These are phyloP conservation scores for Cydonia oblonga DNA, from an alignment of 331 rosid species.

Conservation along the genomic window DNA sequence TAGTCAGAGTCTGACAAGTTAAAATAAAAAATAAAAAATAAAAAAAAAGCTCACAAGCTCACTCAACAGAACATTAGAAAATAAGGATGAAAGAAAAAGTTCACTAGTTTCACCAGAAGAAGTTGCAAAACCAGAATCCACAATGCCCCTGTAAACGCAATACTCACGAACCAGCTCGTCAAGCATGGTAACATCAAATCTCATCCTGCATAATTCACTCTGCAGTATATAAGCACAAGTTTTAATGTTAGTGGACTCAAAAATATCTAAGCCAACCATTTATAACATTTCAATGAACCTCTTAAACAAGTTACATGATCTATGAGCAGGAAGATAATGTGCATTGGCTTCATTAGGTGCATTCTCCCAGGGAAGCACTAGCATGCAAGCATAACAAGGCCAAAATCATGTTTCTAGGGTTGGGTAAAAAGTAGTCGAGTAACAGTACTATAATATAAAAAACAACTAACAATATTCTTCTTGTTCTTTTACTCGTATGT, in stretches of 20 bases:
- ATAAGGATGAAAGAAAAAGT: not conserved
- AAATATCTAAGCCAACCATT: not conserved
- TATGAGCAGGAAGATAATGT: not conserved
- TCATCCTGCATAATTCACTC: slow-evolving; percentile 90
- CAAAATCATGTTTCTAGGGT: not conserved
- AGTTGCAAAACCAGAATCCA: slow-evolving; percentile 51
- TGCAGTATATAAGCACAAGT: slow-evolving; percentile 30
- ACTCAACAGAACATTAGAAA: not conserved
- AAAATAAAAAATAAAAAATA: not conserved
- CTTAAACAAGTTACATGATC: not conserved
- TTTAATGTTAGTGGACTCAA: not conserved
- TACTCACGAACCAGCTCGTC: slow-evolving; percentile 96
- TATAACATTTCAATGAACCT: not conserved
- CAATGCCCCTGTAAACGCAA: slow-evolving; percentile 92
- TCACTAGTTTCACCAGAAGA: slow-evolving; percentile 17
- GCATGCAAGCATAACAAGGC: not conserved
- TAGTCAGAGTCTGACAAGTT: slow-evolving; percentile 10
- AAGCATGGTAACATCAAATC: slow-evolving; percentile 69
- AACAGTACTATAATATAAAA: too few species aligned
- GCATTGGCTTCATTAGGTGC: not conserved
- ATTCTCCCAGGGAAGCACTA: not conserved
- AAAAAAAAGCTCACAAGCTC: not conserved
- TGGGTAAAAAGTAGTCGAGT: too few species aligned
- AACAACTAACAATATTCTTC: not conserved
- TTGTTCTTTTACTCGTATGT: not conserved